Evolutionary conservation across 352 stramenopile genomes (phyloP).

Genomic region (Phytophthora lateralis): DNA sequence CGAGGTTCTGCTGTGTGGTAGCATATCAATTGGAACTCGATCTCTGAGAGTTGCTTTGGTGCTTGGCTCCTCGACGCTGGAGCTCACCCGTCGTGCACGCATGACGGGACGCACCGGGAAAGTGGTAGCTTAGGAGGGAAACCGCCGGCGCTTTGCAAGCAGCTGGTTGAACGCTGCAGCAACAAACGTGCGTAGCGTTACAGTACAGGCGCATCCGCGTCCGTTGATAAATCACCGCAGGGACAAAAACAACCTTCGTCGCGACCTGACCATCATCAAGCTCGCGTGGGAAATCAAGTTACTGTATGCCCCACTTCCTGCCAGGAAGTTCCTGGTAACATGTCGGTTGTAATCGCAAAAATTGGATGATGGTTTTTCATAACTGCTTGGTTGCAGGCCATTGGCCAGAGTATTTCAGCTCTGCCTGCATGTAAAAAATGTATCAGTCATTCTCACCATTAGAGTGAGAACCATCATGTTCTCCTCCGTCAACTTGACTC

Average conservation of each 20-base stretch:
- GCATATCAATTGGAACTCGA: not conserved
- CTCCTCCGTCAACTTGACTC: not conserved
- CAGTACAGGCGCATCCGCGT: not conserved
- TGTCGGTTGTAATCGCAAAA: not conserved
- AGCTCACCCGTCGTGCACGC: not conserved
- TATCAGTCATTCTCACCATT: too few relatives aligned
- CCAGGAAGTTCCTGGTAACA: not conserved
- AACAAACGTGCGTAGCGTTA: not conserved
- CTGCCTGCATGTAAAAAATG: too few relatives aligned
- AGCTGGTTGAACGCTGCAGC: conserved; percentile 13
- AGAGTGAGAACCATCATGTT: too few relatives aligned
- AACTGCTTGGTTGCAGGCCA: too few relatives aligned
- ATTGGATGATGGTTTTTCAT: not conserved
- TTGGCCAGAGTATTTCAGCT: too few relatives aligned
- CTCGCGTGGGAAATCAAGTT: not conserved
- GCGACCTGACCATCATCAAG: not conserved
- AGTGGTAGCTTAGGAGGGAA: not conserved
- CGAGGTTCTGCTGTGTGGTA: too few relatives aligned
- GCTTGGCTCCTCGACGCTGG: not conserved
- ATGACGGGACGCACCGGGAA: not conserved
- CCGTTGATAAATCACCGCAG: not conserved
- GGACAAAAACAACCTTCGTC: not conserved
- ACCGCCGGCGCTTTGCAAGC: conserved; percentile 13
- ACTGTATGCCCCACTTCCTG: too few relatives aligned
- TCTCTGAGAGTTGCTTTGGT: not conserved